Evolutionary conservation across 441 rosid genomes (phyloP), one percentile per base, ranked within the genome.

Genomic region (Iberis amara): DNA sequence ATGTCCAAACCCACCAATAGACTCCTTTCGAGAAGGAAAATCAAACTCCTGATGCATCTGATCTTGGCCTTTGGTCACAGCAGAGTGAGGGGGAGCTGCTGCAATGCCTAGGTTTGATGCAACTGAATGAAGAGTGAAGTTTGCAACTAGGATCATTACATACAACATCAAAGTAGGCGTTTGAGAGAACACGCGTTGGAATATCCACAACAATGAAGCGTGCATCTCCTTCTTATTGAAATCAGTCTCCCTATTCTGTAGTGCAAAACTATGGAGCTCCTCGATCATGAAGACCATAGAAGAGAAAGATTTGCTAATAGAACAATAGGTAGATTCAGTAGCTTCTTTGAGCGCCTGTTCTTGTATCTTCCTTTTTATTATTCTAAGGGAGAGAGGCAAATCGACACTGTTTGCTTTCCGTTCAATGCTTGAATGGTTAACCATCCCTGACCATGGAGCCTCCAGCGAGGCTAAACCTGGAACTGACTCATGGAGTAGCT

Each of bases 111-210:
- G 26, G 10, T 65, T 67, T 18, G 62, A 58, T 13, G 39, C 73
- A 80, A 82, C 71, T 12, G 94, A 89, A 52, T 79, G 74, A 4
- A 79, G 82, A 0, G 78, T 72, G 61, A 75, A 85, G 61, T 82
- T 82, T 1, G 97, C 90, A 28, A 82, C 33, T 7, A 89, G 70
- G n/a, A 89, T 57, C 94, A 89, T 86, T n/a, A 86, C 75, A 46
- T 73, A 64, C 4, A 86, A 76, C 94, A 86, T 83, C 42, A 89
- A 75, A 48, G 74, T 72, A 0, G 95, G 95, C 1, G 95, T 80
- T 12, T 66, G 52, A 0, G 82, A 79, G 45, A 86, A 86, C 8
- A 89, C 83, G 35, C 65, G 81, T 28, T 76, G 88, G 38, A 86
- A 89, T n/a, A 89, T 75, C 94, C 95, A 84, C 31, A 78, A 69